A percentile compares a stretch with the other conserved stretches of the same genome.
Conservation (phyloP, 345 rosid species). For the Hibiscus tridactylites region DNA sequence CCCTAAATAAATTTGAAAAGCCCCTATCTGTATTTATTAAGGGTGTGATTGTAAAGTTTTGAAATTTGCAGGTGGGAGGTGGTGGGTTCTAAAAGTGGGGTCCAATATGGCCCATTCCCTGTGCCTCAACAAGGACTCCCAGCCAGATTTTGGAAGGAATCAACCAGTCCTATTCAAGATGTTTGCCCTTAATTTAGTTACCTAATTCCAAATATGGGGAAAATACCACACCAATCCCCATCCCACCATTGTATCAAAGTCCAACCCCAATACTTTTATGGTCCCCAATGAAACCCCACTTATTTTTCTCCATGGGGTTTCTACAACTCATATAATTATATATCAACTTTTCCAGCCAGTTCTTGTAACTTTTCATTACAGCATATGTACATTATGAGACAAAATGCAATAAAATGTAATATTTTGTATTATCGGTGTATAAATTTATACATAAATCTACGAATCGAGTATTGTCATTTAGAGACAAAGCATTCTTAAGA, state of each 20-base stretch:
- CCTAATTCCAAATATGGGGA: background rate
- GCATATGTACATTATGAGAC: background rate
- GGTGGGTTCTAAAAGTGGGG: conserved; percentile 49
- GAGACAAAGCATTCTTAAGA: too few relatives aligned
- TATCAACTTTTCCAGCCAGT: background rate
- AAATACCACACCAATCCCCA: background rate
- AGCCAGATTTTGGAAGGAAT: conserved; percentile 48
- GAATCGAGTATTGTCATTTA: too few relatives aligned
- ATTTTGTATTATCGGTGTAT: background rate
- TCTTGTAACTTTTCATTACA: background rate
- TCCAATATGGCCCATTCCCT: conserved; percentile 82
- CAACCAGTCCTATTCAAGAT: conserved; percentile 4
- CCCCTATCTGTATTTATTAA: background rate
- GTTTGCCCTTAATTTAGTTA: background rate
- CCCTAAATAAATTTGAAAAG: conserved; percentile 8
- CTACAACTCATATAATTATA: background rate
- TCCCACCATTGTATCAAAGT: background rate
- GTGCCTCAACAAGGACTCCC: conserved; percentile 74
- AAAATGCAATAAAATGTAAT: too few relatives aligned
- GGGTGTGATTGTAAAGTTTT: background rate
- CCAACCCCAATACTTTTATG: background rate
- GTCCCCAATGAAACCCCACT: background rate
- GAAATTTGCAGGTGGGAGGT: conserved; percentile 59
- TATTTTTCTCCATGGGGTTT: conserved; percentile 11
- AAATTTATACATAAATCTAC: too few relatives aligned